phyloP scores from a whole-genome alignment of 1,139 yeast genomes.

The Suhomyces yuchorum region DNA sequence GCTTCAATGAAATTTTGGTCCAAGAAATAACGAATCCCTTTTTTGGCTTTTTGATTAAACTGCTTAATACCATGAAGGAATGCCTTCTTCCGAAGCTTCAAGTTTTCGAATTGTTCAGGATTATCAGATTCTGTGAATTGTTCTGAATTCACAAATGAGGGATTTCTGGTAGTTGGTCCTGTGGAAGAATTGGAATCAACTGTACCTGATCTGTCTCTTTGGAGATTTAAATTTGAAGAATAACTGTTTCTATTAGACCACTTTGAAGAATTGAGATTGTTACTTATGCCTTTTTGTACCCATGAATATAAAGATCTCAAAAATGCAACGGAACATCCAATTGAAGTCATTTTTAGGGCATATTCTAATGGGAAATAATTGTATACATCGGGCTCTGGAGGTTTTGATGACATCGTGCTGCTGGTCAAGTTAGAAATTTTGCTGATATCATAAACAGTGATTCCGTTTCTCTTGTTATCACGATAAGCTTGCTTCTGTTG shows the following conservation, averaged over 20 bases:
- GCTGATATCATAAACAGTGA: constrained; percentile 74
- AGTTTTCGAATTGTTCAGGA: constrained; percentile 81
- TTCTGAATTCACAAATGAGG: constrained; percentile 34
- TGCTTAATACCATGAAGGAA: constrained; percentile 74
- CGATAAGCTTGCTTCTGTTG: constrained; percentile 67
- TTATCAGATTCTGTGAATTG: constrained; percentile 55
- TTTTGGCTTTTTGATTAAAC: constrained; percentile 84
- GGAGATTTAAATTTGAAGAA: constrained; percentile 22
- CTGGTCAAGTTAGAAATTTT: constrained; percentile 78
- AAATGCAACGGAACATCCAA: constrained; percentile 80
- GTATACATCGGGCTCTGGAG: constrained; percentile 61
- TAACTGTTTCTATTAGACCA: constrained; percentile 15
- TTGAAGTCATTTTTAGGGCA: constrained; percentile 78
- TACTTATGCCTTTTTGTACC: constrained; percentile 74
- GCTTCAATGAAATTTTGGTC: constrained; percentile 63
- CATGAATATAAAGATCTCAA: constrained; percentile 80
- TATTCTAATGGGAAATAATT: constrained; percentile 72
- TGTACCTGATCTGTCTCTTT: constrained; percentile 44
- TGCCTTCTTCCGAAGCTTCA: constrained; percentile 82
- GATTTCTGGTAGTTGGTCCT: constrained; percentile 32
- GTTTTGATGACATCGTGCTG: constrained; percentile 60
- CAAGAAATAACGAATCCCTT: constrained; percentile 67
- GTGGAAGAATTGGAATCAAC: constrained; percentile 42
- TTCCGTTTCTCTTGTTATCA: constrained; percentile 60
- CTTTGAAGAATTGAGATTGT: constrained; percentile 10